These are phyloP conservation scores for Talaromyces trachyspermus DNA, from an alignment of 495 filamentous ascomycete species.

Conservation along the genomic window DNA sequence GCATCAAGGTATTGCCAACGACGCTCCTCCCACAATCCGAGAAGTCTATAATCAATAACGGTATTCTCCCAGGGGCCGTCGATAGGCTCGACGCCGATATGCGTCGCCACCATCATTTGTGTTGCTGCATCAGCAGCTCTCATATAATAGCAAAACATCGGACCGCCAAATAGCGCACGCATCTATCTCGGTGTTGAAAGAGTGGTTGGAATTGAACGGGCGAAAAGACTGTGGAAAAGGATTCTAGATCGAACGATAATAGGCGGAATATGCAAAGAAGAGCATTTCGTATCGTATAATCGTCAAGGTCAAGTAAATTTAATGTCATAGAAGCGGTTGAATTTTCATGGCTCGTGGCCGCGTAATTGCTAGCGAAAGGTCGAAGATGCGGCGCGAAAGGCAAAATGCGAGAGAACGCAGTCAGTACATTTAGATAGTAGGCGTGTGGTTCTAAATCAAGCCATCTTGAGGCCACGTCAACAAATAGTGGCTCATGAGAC, in stretches of 20 bases:
- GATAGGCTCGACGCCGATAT: constrained; percentile 55
- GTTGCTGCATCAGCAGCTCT: constrained; percentile 72
- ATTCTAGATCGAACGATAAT: constrained; percentile 60
- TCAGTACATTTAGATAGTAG: constrained; percentile 47
- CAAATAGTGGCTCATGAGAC: constrained; percentile 61
- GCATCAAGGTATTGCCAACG: constrained; percentile 31
- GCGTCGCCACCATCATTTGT: constrained; percentile 56
- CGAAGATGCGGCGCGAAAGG: constrained; percentile 68
- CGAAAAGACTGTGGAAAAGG: constrained; percentile 53
- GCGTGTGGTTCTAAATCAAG: constrained; percentile 36
- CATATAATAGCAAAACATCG: constrained; percentile 71
- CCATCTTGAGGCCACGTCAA: constrained; percentile 77
- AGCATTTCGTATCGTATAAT: constrained; percentile 25
- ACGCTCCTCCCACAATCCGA: constrained; percentile 71
- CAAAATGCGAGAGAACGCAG: constrained; percentile 70
- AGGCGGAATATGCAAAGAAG: constrained; percentile 71
- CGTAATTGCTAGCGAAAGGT: constrained; percentile 40
- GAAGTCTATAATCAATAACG: constrained; percentile 73
- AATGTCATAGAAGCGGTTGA: constrained; percentile 33
- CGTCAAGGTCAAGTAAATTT: constrained; percentile 30
- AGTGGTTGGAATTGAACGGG: constrained; percentile 60
- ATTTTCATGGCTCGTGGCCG: constrained; percentile 32
- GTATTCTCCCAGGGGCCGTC: constrained; percentile 68
- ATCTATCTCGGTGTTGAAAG: constrained; percentile 50
- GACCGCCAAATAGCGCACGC: constrained; percentile 73